Evolutionary conservation across 139 green algal species (phyloP).

Genomic region (Chlorella sp.): DNA sequence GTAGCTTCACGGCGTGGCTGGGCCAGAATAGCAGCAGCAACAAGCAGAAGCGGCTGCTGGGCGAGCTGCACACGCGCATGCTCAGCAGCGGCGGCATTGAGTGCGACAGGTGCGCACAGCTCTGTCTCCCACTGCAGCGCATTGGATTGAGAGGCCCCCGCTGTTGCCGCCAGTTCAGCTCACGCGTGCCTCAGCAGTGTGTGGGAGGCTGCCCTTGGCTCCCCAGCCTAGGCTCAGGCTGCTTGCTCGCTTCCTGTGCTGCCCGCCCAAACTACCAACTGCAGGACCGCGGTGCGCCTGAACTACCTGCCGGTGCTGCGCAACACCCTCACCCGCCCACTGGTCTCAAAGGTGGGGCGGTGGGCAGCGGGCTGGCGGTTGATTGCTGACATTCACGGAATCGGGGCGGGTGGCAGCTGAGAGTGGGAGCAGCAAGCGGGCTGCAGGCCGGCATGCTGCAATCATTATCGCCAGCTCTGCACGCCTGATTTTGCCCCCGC

Average conservation of each 20-base stretch:
- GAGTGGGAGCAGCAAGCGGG: not conserved
- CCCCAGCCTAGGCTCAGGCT: not conserved
- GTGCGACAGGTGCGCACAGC: constrained; percentile 34
- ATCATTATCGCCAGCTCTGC: not conserved
- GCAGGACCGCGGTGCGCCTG: constrained; percentile 63
- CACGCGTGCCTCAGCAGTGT: too few relatives aligned
- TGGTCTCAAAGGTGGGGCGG: constrained; percentile 18
- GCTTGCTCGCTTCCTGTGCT: not conserved
- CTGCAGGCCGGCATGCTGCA: not conserved
- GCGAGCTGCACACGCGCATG: constrained; percentile 88
- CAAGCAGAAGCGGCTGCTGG: constrained; percentile 93
- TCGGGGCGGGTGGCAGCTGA: too few relatives aligned
- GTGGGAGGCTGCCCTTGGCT: too few relatives aligned
- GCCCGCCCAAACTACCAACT: not conserved
- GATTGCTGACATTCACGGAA: too few relatives aligned
- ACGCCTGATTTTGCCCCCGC: too few relatives aligned
- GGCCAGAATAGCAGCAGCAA: constrained; percentile 81
- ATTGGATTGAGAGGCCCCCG: too few relatives aligned
- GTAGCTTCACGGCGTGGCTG: constrained; percentile 92
- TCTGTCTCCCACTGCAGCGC: too few relatives aligned
- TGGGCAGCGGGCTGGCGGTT: not conserved
- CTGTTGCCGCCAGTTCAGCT: too few relatives aligned
- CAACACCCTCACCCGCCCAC: constrained; percentile 59
- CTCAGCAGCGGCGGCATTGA: constrained; percentile 49
- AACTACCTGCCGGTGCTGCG: constrained; percentile 82